Evolutionary conservation across 371 early-diverging fungal species (phyloP), one percentile per base, ranked within the genome.

Genomic region (Apophysomyces ossiformis): DNA sequence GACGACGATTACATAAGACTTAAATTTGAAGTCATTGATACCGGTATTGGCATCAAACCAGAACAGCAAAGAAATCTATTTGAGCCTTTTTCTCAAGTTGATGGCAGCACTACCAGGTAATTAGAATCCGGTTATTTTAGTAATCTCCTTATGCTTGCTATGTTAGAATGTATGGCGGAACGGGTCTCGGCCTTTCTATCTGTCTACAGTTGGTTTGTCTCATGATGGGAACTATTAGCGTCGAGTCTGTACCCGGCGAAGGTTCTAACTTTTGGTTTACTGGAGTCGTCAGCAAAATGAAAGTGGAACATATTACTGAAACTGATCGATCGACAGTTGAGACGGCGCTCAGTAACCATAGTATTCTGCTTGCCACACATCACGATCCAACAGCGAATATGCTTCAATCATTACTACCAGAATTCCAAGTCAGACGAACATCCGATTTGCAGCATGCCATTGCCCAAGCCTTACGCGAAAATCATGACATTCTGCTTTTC

Each of bases 261-360:
- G 89, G 89, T 2, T 83, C 88, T 21, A 85, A 85, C 13, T 89
- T 89, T 58, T 86, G 85, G 69, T 87, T 87, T 54, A 72, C 83
- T 0, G 77, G 82, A 15, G 71, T 70, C 2, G 67, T 82, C 0
- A 72, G 73, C 11, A 76, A 63, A 12, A 26, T 50, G n/a, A 50
- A 21, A 5, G 77, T 69, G 9, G 73, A 72, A 46, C 60, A 63
- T 37, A 59, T 62, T 65, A 58, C 57, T 63, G 9, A 43, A 63
- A 44, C 54, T 45, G n/a, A 67, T 65, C n/a, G 61, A 60, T 37
- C 69, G 13, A 43, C 69, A 11, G 37, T 70, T 7, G 39, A 61
- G 2, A 26, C 69, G 41, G 21, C 70, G 1, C 58, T 84, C 21
- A 37, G 57, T 11, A 57, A 61, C 1, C 73, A 76, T 21, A 72